These are phyloP conservation scores for Pseudoneurospora amorphoporcata DNA, from an alignment of 495 filamentous ascomycete genomes.

Conservation along the genomic window DNA sequence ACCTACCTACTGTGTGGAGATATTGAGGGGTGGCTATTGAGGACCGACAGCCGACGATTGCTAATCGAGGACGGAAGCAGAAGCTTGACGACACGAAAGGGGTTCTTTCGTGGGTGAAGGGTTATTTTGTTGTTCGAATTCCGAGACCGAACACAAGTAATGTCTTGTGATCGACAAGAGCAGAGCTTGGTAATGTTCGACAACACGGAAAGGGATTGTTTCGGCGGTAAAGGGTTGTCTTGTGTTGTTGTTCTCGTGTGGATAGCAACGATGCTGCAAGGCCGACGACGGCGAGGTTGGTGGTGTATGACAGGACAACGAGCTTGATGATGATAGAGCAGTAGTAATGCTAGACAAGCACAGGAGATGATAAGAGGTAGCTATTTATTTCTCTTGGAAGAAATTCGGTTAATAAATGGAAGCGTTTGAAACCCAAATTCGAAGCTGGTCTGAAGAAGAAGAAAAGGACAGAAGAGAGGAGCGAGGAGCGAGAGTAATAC, in stretches of 20 bases:
- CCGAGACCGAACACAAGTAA: not conserved
- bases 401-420: not conserved
- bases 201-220: not conserved
- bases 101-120: not conserved
- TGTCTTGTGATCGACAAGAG: not conserved
- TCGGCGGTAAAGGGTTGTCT: not conserved
- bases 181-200: not conserved
- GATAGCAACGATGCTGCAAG: not conserved
- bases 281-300: not conserved
- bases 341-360: not conserved
- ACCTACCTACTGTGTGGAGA: not conserved
- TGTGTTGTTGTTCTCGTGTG: not conserved
- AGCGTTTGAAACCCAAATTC: not conserved
- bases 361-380: not conserved
- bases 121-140: not conserved
- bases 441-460: not conserved
- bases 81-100: not conserved
- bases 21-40: not conserved
- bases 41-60: not conserved
- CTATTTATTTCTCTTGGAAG: not conserved
- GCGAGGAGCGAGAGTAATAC: not conserved
- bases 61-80: not conserved
- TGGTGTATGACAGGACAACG: not conserved
- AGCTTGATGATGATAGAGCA: not conserved
- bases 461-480: not conserved